Conservation (phyloP, 176 grass and related monocot species). For the Zoysia japonica region DNA sequence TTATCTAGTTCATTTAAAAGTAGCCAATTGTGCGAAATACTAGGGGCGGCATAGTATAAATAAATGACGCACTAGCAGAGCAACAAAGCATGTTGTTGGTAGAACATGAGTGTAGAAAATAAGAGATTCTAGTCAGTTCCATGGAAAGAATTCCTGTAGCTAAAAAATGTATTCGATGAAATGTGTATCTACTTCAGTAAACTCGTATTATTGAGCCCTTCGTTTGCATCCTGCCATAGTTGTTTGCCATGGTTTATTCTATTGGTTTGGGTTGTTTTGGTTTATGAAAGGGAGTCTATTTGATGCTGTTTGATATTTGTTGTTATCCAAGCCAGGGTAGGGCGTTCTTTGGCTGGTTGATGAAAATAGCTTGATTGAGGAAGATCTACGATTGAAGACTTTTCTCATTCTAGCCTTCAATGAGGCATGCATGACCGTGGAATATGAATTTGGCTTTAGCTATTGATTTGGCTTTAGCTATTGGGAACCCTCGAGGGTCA, state of each 20-base stretch:
- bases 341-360: not conserved
- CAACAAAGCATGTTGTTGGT: slow-evolving; percentile 14
- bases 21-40: not conserved
- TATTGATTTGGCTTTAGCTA: slow-evolving; percentile 38
- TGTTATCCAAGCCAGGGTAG: not conserved
- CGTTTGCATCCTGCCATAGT: not conserved
- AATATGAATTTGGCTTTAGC: too few relatives aligned
- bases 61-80: slow-evolving; percentile 38
- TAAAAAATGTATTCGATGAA: not conserved
- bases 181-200: slow-evolving; percentile 11
- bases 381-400: not conserved
- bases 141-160: not conserved
- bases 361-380: slow-evolving; percentile 7
- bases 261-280: not conserved
- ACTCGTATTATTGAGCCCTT: not conserved
- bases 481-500: slow-evolving; percentile 34
- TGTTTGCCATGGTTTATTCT: not conserved
- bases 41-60: slow-evolving; percentile 2
- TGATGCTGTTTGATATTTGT: not conserved
- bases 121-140: not conserved
- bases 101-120: slow-evolving; percentile 29
- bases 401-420: not conserved
- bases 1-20: too few relatives aligned
- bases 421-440: not conserved
- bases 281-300: not conserved